phyloP scores from a whole-genome alignment of 2,329 filamentous ascomycete genomes.

The Venturia aucupariae region DNA sequence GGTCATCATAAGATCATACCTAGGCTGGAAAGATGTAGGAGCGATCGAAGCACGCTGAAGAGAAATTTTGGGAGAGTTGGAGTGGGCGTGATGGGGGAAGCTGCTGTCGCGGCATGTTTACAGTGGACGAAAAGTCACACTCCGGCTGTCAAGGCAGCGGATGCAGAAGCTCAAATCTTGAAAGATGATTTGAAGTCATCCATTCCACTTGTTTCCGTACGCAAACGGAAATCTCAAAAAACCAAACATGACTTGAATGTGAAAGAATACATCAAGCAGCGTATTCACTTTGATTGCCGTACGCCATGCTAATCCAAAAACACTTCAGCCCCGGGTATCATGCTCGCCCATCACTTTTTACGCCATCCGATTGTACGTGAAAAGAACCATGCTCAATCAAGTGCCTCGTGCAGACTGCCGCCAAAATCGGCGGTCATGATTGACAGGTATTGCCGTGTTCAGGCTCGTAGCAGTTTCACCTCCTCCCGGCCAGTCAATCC shows the following conservation, averaged over 20 bases:
- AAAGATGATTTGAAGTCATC: background rate
- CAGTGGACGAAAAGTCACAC: background rate
- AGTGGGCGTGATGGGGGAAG: too few relatives aligned
- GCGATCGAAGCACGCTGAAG: background rate
- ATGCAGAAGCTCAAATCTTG: background rate
- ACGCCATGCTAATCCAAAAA: conserved; percentile 7
- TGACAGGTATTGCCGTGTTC: conserved; percentile 38
- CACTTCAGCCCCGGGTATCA: background rate
- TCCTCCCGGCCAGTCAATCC: conserved; percentile 23
- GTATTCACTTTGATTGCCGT: background rate
- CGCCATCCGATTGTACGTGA: background rate
- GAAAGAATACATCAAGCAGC: background rate
- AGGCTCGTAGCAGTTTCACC: conserved; percentile 3
- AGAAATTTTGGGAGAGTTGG: too few relatives aligned
- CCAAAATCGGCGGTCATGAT: conserved; percentile 52
- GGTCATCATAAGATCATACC: too few relatives aligned
- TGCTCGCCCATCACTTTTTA: background rate
- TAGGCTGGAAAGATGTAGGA: background rate
- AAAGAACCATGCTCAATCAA: background rate
- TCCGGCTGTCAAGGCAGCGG: background rate
- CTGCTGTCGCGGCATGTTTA: background rate
- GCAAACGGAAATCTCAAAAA: too few relatives aligned
- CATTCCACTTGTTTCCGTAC: too few relatives aligned
- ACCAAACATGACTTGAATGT: too few relatives aligned
- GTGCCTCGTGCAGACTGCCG: conserved; percentile 35